phyloP scores from a whole-genome alignment of 352 stramenopile genomes.

The Globisporangium nodosum region DNA sequence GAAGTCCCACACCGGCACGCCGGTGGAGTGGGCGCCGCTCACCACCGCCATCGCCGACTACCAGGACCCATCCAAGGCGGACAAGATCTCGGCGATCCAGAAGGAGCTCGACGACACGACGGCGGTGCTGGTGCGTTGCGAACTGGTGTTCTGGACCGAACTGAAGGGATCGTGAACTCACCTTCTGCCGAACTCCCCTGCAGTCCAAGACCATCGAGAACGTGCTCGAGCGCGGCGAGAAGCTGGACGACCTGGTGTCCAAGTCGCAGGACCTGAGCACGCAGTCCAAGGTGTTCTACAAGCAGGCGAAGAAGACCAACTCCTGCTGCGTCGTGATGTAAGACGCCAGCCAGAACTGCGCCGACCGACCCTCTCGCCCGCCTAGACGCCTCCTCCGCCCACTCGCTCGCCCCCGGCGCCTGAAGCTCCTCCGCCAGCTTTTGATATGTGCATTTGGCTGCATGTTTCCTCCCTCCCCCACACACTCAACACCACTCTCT shows the following conservation, averaged over 20 bases:
- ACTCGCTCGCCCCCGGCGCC: neutral
- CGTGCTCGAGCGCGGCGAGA: conserved; percentile 97
- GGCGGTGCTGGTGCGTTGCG: conserved; percentile 85
- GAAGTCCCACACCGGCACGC: conserved; percentile 52
- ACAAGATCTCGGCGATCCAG: conserved; percentile 99
- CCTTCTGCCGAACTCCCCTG: neutral
- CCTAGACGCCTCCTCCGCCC: neutral
- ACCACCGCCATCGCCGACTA: conserved; percentile 95
- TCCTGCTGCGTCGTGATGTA: conserved; percentile 95
- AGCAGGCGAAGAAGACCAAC: conserved; percentile 99
- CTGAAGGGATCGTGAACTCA: neutral
- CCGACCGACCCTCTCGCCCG: neutral
- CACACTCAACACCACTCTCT: neutral
- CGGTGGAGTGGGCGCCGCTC: conserved; percentile 88
- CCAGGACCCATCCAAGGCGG: conserved; percentile 96
- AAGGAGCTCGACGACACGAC: conserved; percentile 99
- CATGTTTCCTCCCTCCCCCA: neutral
- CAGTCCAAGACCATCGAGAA: conserved; percentile 99
- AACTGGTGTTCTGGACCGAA: neutral
- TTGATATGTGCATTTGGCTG: neutral
- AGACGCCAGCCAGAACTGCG: conserved; percentile 5
- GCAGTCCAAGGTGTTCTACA: conserved; percentile 99
- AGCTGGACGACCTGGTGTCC: conserved; percentile 98
- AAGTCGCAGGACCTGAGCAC: conserved; percentile 97
- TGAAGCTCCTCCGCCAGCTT: neutral